Evolutionary conservation across 75 land plant genomes (phyloP), one percentile per base, ranked within the genome.

Genomic region (Pinus albicaulis): DNA sequence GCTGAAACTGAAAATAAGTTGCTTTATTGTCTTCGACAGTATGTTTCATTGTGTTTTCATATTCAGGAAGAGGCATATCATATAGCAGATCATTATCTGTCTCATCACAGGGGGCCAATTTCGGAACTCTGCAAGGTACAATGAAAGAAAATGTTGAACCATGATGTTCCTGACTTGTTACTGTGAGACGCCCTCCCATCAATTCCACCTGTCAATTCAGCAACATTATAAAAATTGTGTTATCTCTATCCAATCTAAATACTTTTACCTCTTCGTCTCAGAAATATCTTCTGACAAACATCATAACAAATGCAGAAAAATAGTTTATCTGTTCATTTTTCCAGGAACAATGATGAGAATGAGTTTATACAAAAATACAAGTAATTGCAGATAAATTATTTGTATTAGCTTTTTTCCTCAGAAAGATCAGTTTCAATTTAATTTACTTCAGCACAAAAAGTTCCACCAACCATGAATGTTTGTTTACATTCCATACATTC

Each of bases 141-240:
- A 82, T 74, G 76, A 94, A 94, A 26, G 95, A 88, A 44, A 94
- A 94, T 65, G 88, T 90, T 26, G 98, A 94, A 20, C 98, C 98
- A 31, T 19, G 13, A 69, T 94, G 80, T 74, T 88, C 95, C 71
- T 79, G 15, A 75, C 98, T 94, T 20, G 76, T 73, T 25, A 94
- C 95, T 14, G 86, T 86, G 15, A 94, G 78, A 44, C 80, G 76
- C 26, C 98, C 98, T 8, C 91, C 94, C 95, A 94, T 94, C 75
- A 94, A 84, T 82, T 92, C 98, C 56, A 94, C 98, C 98, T 94
- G 78, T 22, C 23, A 2, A 68, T n/a, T 22, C 71, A 68, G 41
- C 12, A 41, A 38, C 53, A 36, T 44, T n/a, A 68, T 10, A 44
- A 41, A 64, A 26, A 65, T 17, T 17, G 17, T 65, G 2, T 65